Evolutionary conservation across 805 yeast genomes (phyloP).

Genomic region (Zygosaccharomyces bisporus): DNA sequence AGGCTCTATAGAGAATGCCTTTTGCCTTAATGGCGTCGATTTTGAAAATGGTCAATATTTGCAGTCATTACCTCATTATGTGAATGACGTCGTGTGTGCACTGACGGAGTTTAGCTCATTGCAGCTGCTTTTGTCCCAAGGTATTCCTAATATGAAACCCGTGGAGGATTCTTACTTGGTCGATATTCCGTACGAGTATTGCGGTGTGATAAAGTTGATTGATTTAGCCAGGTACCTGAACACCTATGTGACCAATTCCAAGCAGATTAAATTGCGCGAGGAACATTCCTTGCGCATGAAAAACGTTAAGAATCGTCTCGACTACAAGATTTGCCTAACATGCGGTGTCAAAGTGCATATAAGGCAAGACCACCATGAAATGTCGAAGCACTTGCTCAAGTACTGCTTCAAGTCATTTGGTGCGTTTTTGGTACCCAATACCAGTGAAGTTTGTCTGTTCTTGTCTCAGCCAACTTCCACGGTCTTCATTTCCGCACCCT

Average conservation of each 20-base stretch:
- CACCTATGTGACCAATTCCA: slow-evolving; percentile 37
- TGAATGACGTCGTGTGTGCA: slow-evolving; percentile 15
- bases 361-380: slow-evolving; percentile 32
- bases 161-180: slow-evolving; percentile 16
- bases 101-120: slow-evolving; percentile 20
- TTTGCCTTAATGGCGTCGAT: slow-evolving; percentile 25
- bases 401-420: slow-evolving; percentile 36
- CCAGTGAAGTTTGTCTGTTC: slow-evolving; percentile 33
- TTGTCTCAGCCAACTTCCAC: slow-evolving; percentile 34
- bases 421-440: slow-evolving; percentile 37
- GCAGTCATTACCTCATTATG: slow-evolving; percentile 10
- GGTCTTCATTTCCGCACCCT: slow-evolving; percentile 55
- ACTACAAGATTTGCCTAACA: slow-evolving; percentile 44
- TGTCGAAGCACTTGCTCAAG: slow-evolving; percentile 29
- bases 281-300: slow-evolving; percentile 31
- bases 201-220: slow-evolving; percentile 51
- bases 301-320: slow-evolving; percentile 37
- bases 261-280: slow-evolving; percentile 27
- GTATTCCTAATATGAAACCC: slow-evolving; percentile 10
- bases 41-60: slow-evolving; percentile 15
- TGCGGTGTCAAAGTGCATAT: slow-evolving; percentile 43
- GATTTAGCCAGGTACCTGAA: slow-evolving; percentile 48
- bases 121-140: slow-evolving; percentile 10
- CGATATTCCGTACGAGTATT: slow-evolving; percentile 41
- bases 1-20: slow-evolving; percentile 24